These are phyloP conservation scores for Saccharomyces hybrid DNA, from an alignment of 1,139 yeast genomes.

Conservation along the genomic window DNA sequence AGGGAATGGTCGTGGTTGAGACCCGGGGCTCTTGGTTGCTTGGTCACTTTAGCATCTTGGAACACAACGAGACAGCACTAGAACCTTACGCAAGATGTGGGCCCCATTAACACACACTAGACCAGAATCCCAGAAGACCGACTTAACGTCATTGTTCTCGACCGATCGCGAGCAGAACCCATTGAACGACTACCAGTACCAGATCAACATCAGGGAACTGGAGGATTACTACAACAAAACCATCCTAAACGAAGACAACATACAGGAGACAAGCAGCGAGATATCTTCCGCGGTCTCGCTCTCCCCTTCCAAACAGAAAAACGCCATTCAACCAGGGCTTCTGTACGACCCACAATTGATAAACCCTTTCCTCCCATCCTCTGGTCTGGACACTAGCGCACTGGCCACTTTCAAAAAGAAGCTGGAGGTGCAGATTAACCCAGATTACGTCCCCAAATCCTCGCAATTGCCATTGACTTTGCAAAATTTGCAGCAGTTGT, in stretches of 20 bases:
- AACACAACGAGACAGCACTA: not conserved
- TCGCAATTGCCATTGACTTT: conserved; percentile 20
- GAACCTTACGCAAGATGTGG: not conserved
- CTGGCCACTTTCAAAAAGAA: not conserved
- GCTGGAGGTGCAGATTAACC: conserved; percentile 21
- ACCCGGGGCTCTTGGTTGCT: not conserved
- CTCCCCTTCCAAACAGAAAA: not conserved
- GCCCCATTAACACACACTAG: not conserved
- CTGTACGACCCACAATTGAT: not conserved
- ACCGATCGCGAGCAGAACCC: not conserved
- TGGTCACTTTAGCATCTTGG: not conserved
- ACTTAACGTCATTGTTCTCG: not conserved
- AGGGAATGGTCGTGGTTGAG: not conserved
- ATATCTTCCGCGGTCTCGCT: not conserved
- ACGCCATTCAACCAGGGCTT: not conserved
- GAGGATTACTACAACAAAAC: conserved; percentile 31
- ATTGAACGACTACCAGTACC: conserved; percentile 12
- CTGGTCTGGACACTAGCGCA: not conserved
- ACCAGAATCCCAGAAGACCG: not conserved
- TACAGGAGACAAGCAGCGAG: not conserved
- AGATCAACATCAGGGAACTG: conserved; percentile 24
- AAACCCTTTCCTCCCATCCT: not conserved
- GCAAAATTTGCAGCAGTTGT: conserved; percentile 17
- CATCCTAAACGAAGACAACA: conserved; percentile 21
- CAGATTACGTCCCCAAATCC: conserved; percentile 12